Percentiles rank a stretch among this genome's conserved stretches.
Evolutionary conservation across 2,329 filamentous ascomycete genomes (phyloP).

Genomic region (Pestalotiopsis sp.): DNA sequence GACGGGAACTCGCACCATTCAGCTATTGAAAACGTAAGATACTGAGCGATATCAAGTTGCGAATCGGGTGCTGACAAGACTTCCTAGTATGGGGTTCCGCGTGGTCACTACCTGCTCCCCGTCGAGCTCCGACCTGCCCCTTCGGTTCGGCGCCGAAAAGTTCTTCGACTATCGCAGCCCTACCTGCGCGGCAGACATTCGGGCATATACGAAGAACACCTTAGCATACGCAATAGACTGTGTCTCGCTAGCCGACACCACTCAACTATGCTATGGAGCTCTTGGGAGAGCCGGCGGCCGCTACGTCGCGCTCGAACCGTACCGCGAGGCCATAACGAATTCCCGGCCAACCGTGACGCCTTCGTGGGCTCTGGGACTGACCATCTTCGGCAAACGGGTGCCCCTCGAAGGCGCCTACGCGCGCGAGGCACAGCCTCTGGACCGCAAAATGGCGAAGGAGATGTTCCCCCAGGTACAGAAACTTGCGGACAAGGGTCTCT

Average conservation of each 20-base stretch:
- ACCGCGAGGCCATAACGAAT: neutral
- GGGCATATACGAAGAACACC: constrained; percentile 40
- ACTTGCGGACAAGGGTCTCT: neutral
- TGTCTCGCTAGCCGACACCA: constrained; percentile 39
- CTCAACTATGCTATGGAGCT: constrained; percentile 38
- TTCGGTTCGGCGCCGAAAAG: constrained; percentile 44
- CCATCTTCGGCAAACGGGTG: neutral
- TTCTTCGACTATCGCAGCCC: constrained; percentile 50
- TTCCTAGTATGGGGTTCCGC: neutral
- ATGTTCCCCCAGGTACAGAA: neutral
- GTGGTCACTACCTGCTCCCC: constrained; percentile 31
- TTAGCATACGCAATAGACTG: constrained; percentile 49
- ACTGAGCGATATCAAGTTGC: accelerated
- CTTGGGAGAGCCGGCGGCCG: constrained; percentile 27
- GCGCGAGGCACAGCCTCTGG: neutral
- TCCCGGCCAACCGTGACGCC: neutral
- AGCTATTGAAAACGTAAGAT: constrained; percentile 7
- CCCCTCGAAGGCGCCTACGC: neutral
- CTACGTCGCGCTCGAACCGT: constrained; percentile 19
- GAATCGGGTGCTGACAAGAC: no score
- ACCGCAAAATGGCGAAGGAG: neutral
- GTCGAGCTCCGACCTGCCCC: constrained; percentile 47
- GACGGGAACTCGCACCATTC: constrained; percentile 5
- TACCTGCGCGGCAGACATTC: constrained; percentile 45
- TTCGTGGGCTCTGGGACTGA: neutral